A percentile compares a stretch with the other conserved stretches of the same genome.
Evolutionary conservation across 305 asterid genomes (phyloP).

Genomic region (Coffea humblotiana): DNA sequence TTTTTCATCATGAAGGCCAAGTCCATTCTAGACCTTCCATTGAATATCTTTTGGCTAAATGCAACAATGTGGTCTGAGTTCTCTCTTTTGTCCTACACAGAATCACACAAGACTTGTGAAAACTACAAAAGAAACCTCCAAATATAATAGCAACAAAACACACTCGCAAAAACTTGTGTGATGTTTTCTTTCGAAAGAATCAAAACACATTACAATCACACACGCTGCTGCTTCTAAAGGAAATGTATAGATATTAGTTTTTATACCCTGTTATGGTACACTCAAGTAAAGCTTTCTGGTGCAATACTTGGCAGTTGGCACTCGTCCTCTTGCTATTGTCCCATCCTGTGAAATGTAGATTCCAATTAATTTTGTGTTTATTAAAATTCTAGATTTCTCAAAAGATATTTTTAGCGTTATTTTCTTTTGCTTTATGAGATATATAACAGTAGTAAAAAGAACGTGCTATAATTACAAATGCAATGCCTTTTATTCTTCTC

Average conservation of each 20-base stretch:
- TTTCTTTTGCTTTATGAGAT: no score
- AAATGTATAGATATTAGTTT: background rate
- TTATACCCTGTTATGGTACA: background rate
- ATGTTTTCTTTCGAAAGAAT: background rate
- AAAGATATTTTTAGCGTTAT: background rate
- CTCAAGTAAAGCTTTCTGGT: slow-evolving; percentile 3
- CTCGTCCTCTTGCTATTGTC: slow-evolving; percentile 28
- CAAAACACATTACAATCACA: background rate
- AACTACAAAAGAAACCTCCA: background rate
- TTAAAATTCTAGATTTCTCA: background rate
- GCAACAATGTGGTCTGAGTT: background rate
- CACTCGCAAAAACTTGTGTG: background rate
- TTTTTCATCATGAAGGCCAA: background rate
- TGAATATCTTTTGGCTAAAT: background rate
- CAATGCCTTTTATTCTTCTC: background rate
- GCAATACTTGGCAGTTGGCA: slow-evolving; percentile 9
- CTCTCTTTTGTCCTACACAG: background rate
- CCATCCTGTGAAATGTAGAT: slow-evolving; percentile 18
- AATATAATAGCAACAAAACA: background rate
- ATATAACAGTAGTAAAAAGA: no score
- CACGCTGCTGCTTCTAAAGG: background rate
- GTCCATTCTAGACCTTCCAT: background rate
- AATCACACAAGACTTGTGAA: background rate
- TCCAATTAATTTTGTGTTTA: slow-evolving; percentile 12
- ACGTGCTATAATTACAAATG: background rate